These are phyloP conservation scores for Leavenworthia alabamica DNA, from an alignment of 345 rosid genomes.

Conservation along the genomic window DNA sequence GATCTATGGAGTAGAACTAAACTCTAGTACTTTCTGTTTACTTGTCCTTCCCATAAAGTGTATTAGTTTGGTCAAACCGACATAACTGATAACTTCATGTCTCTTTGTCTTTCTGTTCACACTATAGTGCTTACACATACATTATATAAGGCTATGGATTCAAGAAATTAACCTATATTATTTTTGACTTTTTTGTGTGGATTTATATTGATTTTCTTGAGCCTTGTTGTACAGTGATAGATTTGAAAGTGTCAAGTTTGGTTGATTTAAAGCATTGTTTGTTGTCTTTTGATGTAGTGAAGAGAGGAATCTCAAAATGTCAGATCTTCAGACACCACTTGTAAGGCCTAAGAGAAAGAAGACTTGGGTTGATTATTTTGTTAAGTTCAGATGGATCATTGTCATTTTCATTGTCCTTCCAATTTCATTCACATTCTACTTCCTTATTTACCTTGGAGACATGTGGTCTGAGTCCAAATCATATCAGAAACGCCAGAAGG, in stretches of 20 bases:
- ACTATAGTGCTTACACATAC: too few species aligned
- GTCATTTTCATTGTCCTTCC: slow-evolving; percentile 95
- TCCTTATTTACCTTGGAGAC: slow-evolving; percentile 93
- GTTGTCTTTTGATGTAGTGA: slow-evolving; percentile 27
- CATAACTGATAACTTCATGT: neutral
- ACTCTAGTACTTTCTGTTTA: neutral
- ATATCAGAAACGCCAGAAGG: slow-evolving; percentile 74
- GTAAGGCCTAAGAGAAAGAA: slow-evolving; percentile 84
- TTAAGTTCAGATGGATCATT: slow-evolving; percentile 81
- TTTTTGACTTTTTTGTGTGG: neutral
- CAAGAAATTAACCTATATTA: neutral
- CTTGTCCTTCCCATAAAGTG: neutral
- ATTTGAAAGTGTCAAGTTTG: slow-evolving; percentile 8
- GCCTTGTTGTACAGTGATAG: neutral
- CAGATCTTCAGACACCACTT: slow-evolving; percentile 73
- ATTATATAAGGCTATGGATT: too few species aligned
- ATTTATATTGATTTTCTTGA: neutral
- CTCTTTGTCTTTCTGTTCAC: slow-evolving; percentile 4
- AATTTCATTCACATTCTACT: slow-evolving; percentile 64
- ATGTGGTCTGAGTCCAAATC: slow-evolving; percentile 82
- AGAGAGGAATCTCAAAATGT: slow-evolving; percentile 40
- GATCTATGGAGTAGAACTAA: slow-evolving; percentile 23
- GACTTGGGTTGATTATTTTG: slow-evolving; percentile 75
- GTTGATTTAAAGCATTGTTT: neutral
- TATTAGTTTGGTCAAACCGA: slow-evolving; percentile 3